Evolutionary conservation across 805 yeast species (phyloP), one percentile per base, ranked within the genome.

Genomic region (Lipomyces mesembrius): DNA sequence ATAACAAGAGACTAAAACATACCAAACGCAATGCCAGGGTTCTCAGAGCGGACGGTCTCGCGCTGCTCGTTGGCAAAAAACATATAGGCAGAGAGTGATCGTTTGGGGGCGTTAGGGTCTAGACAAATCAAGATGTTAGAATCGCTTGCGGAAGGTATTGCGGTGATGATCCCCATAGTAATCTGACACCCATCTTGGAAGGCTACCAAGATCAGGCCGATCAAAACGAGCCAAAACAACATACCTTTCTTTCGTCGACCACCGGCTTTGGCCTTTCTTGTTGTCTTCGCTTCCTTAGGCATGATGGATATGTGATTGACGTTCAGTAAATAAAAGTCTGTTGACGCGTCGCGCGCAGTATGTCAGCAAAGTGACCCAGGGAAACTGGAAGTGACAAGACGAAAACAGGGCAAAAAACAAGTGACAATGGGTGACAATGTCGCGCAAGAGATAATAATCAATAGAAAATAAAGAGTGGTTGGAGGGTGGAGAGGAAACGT

Each of bases 51-150:
- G 74, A 95, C 97, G 72, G 87, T 86, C 81, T 94, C 98, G 85
- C 99, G 93, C 86, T 91, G 90, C 78, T 92, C 98, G 79, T 92
- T 92, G 75, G 99, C 98, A 78, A 93, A 95, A 87, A 91, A 94
- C 98, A 95, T 93, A 88, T 94, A 95, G 60, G 98, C 97, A 68
- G 98, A 92, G 79, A 95, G 83, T 32, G 98, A 92, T 82, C 98
- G 91, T 91, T 95, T 95, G 80, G 99, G 99, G 73, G 99, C 99
- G 81, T 94, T 93, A 83, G 99, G 97, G 81, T 91, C 96, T 77
- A 43, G 20, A 56, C 20, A 9, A n/a, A 52, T 52, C 34, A 22
- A 17, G 9, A 43, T n/a, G 22, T 43, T 17, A 43, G 49, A 14
- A 29, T 29, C 32, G 7, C 32, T 7, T 29, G 32, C 7, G 7